Conservation (phyloP, 2,329 filamentous ascomycete genomes). For the Aureobasidium uvarum region DNA sequence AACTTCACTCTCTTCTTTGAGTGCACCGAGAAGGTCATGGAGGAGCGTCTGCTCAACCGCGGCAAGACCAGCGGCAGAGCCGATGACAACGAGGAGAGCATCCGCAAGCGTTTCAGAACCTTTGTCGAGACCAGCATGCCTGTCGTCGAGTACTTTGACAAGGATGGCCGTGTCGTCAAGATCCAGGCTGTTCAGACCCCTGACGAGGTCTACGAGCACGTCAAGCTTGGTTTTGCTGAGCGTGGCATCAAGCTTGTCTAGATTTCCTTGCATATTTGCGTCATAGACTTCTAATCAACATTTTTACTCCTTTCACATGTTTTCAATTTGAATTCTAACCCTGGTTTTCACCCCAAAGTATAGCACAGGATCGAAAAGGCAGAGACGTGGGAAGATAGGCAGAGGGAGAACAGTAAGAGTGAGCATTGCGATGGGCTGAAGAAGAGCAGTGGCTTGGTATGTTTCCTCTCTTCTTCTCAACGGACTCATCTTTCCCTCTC, state of each 20-base stretch:
- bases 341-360: not conserved
- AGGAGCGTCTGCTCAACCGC: constrained; percentile 76
- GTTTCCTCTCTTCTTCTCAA: not conserved
- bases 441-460: not conserved
- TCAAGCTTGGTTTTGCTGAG: constrained; percentile 49
- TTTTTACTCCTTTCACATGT: not conserved
- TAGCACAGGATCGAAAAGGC: not conserved
- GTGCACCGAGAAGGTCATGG: constrained; percentile 86
- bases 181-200: constrained; percentile 69
- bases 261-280: not conserved
- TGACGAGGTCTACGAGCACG: constrained; percentile 61
- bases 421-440: not conserved
- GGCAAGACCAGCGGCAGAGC: constrained; percentile 88
- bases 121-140: constrained; percentile 98
- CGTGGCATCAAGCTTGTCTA: constrained; percentile 41
- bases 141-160: constrained; percentile 81
- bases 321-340: not conserved
- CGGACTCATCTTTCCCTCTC: too few relatives aligned
- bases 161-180: constrained; percentile 74
- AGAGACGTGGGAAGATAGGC: not conserved
- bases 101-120: constrained; percentile 91
- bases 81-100: constrained; percentile 94
- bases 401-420: not conserved
- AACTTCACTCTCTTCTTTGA: constrained; percentile 91
- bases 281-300: constrained; percentile 9